These are phyloP conservation scores for Globisporangium nagaii DNA, from an alignment of 352 stramenopile species.

Conservation along the genomic window DNA sequence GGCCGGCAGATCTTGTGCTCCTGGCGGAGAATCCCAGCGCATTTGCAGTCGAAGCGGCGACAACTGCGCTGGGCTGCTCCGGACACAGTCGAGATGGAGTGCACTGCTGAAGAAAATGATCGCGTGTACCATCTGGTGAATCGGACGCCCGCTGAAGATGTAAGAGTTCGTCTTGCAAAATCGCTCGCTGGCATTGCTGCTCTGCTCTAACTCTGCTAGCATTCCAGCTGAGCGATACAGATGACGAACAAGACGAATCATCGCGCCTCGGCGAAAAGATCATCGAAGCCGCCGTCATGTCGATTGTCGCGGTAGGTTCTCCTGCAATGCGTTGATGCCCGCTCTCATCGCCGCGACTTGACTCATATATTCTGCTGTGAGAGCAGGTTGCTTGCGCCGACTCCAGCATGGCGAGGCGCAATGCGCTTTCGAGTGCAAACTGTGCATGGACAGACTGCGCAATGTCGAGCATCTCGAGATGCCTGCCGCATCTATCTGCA, in stretches of 20 bases:
- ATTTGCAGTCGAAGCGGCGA: conserved; percentile 19
- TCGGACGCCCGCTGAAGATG: not conserved
- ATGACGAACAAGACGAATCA: conserved; percentile 9
- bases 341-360: not conserved
- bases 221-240: conserved; percentile 1
- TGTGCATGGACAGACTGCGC: not conserved
- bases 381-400: not conserved
- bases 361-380: not conserved
- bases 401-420: no score
- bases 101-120: conserved; percentile 22
- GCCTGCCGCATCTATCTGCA: not conserved
- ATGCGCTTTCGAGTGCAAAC: not conserved
- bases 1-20: conserved; percentile 18
- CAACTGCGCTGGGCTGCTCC: conserved; percentile 12
- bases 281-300: conserved; percentile 22
- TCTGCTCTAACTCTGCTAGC: not conserved
- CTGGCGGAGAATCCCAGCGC: conserved; percentile 21
- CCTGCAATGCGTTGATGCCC: not conserved
- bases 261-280: conserved; percentile 14
- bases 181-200: not conserved
- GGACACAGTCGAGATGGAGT: conserved; percentile 11
- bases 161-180: not conserved
- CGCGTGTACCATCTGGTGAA: conserved; percentile 18
- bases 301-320: conserved; percentile 14
- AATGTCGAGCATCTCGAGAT: conserved; percentile 7